Evolutionary conservation across 805 yeast species (phyloP).

Genomic region (Suhomyces emberorum): DNA sequence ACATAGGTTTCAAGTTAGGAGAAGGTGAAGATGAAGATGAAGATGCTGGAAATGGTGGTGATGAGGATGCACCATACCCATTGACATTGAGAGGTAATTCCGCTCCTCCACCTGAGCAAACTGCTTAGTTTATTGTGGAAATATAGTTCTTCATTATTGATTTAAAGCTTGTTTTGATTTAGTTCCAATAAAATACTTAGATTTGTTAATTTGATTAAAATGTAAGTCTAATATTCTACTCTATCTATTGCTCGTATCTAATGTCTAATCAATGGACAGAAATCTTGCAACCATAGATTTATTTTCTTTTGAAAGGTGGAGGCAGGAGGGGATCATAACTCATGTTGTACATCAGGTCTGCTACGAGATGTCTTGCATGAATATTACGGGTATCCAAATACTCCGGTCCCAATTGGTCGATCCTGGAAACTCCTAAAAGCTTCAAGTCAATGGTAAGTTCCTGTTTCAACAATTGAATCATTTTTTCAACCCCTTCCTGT

Average conservation of each 20-base stretch:
- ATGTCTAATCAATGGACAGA: too few species aligned
- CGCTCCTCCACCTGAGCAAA: conserved; percentile 35
- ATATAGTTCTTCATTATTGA: too few species aligned
- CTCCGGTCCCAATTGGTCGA: conserved; percentile 31
- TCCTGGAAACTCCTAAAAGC: conserved; percentile 53
- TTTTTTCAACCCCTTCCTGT: conserved; percentile 63
- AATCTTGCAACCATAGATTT: too few species aligned
- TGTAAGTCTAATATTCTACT: too few species aligned
- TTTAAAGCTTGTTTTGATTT: too few species aligned
- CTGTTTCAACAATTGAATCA: conserved; percentile 57
- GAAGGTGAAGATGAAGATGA: conserved; percentile 44
- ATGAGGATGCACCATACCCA: conserved; percentile 38
- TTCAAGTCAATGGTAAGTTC: conserved; percentile 67
- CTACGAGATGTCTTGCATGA: conserved; percentile 39
- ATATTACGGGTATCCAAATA: conserved; percentile 29
- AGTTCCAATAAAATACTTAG: too few species aligned
- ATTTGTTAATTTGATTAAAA: too few species aligned
- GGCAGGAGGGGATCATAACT: conserved; percentile 56
- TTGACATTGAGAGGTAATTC: conserved; percentile 49
- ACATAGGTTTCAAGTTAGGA: conserved; percentile 53
- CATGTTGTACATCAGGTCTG: conserved; percentile 50
- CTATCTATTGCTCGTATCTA: too few species aligned
- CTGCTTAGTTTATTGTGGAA: too few species aligned
- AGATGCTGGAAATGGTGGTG: conserved; percentile 39
- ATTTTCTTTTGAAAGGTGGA: too few species aligned